Conservation (phyloP, 2,329 filamentous ascomycete species). For the Zymoseptoria pseudotritici region DNA sequence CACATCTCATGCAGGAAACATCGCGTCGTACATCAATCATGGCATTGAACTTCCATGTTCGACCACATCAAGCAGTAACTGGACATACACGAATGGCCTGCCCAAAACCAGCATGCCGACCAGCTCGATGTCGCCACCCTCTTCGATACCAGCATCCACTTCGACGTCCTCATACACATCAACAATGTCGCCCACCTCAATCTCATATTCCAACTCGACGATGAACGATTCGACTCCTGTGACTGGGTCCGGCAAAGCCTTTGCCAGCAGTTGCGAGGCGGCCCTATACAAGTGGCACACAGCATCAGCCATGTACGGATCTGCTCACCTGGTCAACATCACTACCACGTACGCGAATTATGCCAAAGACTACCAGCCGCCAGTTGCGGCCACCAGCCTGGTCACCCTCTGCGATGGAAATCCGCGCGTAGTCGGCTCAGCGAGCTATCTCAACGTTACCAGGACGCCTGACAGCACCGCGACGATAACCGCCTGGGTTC, state of each 20-base stretch:
- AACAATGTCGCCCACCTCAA: background rate
- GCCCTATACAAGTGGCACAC: constrained; percentile 6
- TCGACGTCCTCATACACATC: no score
- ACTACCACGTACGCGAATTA: background rate
- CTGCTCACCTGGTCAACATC: background rate
- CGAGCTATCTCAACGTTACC: background rate
- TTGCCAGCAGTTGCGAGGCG: constrained; percentile 9
- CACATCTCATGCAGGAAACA: background rate
- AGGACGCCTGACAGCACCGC: constrained; percentile 1
- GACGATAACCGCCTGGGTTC: constrained; percentile 4
- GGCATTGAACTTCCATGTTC: background rate
- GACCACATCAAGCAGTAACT: background rate
- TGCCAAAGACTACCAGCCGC: background rate
- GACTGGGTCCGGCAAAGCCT: background rate
- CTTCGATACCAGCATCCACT: background rate
- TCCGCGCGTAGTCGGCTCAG: constrained; percentile 14
- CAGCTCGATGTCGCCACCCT: background rate
- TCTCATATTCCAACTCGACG: background rate
- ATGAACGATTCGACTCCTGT: background rate
- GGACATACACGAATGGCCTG: background rate
- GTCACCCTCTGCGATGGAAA: constrained; percentile 20
- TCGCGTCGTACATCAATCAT: background rate
- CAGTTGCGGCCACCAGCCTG: constrained; percentile 5
- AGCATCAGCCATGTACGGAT: constrained; percentile 1
- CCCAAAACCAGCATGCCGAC: background rate